Evolutionary conservation across 2,329 filamentous ascomycete genomes (phyloP), one percentile per base, ranked within the genome.

Genomic region (Beauveria sp.): DNA sequence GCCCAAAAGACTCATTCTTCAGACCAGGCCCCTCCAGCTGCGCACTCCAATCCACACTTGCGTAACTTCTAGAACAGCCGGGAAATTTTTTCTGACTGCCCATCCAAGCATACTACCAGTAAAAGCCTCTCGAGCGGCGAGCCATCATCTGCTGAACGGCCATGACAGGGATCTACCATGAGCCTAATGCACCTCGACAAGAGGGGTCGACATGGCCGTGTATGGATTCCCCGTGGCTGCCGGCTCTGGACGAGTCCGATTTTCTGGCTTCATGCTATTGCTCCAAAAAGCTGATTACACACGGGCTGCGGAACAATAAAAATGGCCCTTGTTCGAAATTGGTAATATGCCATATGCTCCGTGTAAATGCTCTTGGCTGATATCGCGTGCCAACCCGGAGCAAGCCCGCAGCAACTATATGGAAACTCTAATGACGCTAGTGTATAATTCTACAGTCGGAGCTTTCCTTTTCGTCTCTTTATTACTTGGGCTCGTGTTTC

Each of bases 141-240:
- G n/a, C 16, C 30, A 10, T 34, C 26, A 28, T 46, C 53, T 34
- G 30, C 55, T 54, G 38, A 24, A 51, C 57, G 47, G 47, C 57
- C 47, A 50, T 54, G 58, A 54, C 49, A 54, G 49, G 55, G 55
- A 42, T 45, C 20, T 26, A 43, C 50, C 58, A 54, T 54, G 58
- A 54, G 58, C 58, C 58, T 60, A 60, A 60, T 60, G 58, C 50
- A 59, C 47, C 28, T 40, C 20, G 42, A 12, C 22, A 18, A 18
- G 43, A 22, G 28, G 57, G 47, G 47, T 26, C 47, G 12, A n/a
- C 28, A 45, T 45, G 57, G 57, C 18, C 57, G n/a, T 54, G 50
- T 46, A 34, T 34, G 57, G 18, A 58, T 58, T 28, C n/a, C 18
- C 22, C 5, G 22, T 8, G 16, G 34, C 45, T 42, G 30, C 9